A percentile compares a stretch with the other conserved stretches of the same genome.
Conservation (phyloP, 2,329 filamentous ascomycete genomes). For the Cercospora zeae-maydis region DNA sequence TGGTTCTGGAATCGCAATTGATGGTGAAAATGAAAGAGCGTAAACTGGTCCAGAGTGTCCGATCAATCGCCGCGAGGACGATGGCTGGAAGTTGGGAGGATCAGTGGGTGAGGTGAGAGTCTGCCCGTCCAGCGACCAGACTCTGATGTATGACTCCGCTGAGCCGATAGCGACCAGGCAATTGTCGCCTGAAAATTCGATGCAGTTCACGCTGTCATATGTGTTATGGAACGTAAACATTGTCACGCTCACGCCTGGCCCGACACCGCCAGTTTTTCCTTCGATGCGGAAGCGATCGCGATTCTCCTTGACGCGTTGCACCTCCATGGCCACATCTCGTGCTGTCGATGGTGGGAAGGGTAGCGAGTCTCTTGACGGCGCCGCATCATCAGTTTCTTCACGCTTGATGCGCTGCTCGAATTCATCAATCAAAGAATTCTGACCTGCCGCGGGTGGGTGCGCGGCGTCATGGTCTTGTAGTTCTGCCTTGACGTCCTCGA, state of each 20-base stretch:
- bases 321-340: slow-evolving; percentile 87
- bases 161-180: slow-evolving; percentile 84
- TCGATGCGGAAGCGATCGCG: slow-evolving; percentile 89
- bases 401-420: slow-evolving; percentile 81
- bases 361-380: slow-evolving; percentile 72
- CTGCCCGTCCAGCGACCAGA: slow-evolving; percentile 88
- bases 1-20: slow-evolving; percentile 45
- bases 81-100: slow-evolving; percentile 55
- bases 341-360: slow-evolving; percentile 85
- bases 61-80: slow-evolving; percentile 71
- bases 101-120: slow-evolving; percentile 66
- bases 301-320: slow-evolving; percentile 89
- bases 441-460: slow-evolving; percentile 67
- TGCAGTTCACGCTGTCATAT: slow-evolving; percentile 82
- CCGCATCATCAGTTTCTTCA: slow-evolving; percentile 81
- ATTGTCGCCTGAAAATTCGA: slow-evolving; percentile 92
- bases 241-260: slow-evolving; percentile 79
- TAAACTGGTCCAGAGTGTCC: slow-evolving; percentile 90
- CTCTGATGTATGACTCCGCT: slow-evolving; percentile 88
- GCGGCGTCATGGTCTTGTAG: slow-evolving; percentile 80
- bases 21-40: slow-evolving; percentile 81
- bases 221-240: slow-evolving; percentile 99
- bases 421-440: slow-evolving; percentile 73
- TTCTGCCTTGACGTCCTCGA: slow-evolving; percentile 81
- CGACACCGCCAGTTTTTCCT: slow-evolving; percentile 74